Evolutionary conservation across 805 yeast genomes (phyloP).

Genomic region (Jamesozyma piceae): DNA sequence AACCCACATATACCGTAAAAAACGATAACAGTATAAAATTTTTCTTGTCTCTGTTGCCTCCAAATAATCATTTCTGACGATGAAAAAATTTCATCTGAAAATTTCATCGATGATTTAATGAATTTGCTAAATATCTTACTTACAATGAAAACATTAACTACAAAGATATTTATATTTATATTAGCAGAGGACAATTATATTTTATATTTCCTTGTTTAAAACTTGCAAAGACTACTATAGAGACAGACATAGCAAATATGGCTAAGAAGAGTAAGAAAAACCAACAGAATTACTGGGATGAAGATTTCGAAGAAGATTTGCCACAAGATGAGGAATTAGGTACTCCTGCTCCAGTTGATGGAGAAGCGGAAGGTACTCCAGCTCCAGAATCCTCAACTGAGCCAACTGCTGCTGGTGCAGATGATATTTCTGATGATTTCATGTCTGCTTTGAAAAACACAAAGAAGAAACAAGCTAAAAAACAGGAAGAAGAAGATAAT

Average conservation of each 20-base stretch:
- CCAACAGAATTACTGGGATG: conserved; percentile 76
- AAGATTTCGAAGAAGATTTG: conserved; percentile 47
- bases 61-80: too few species aligned
- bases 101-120: background rate
- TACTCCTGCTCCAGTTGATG: conserved; percentile 17
- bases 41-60: too few species aligned
- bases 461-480: conserved; percentile 64
- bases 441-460: conserved; percentile 75
- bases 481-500: conserved; percentile 30
- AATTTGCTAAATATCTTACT: too few species aligned
- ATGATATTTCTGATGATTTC: conserved; percentile 52
- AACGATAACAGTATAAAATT: too few species aligned
- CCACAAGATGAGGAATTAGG: conserved; percentile 48
- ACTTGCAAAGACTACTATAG: too few species aligned
- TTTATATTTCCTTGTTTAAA: too few species aligned
- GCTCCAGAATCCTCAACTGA: conserved; percentile 11
- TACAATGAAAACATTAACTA: too few species aligned
- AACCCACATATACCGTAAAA: too few species aligned
- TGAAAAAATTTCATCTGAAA: background rate
- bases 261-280: conserved; percentile 54
- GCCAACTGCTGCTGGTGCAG: conserved; percentile 26
- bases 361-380: conserved; percentile 4
- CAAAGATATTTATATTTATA: too few species aligned
- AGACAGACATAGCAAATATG: conserved; percentile 18
- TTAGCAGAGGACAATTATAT: too few species aligned